phyloP scores from a whole-genome alignment of 2,329 filamentous ascomycete species.

The Ascosphaera apis region DNA sequence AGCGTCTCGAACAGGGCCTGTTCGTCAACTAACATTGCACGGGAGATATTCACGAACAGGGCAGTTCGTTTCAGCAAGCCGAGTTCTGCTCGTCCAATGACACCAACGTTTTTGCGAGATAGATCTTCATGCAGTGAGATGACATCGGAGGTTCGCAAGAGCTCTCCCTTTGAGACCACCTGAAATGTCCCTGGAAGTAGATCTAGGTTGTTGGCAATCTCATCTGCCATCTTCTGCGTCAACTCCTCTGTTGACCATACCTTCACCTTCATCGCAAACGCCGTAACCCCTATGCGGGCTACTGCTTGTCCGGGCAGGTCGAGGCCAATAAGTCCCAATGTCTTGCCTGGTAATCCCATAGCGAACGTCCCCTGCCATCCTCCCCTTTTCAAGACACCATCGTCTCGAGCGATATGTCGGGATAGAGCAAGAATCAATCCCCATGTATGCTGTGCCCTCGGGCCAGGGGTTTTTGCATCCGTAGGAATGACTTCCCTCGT shows the following conservation, averaged over 20 bases:
- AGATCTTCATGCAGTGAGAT: conserved; percentile 51
- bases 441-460: conserved; percentile 22
- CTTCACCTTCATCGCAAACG: conserved; percentile 54
- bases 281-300: conserved; percentile 42
- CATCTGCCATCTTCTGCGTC: conserved; percentile 52
- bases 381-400: conserved; percentile 41
- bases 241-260: conserved; percentile 54
- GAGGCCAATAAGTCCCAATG: conserved; percentile 46
- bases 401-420: conserved; percentile 45
- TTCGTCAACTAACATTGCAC: conserved; percentile 45
- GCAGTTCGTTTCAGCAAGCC: conserved; percentile 39
- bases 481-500: no score
- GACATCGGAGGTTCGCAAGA: conserved; percentile 43
- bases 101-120: conserved; percentile 39
- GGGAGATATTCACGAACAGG: conserved; percentile 47
- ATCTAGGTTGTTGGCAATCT: conserved; percentile 36
- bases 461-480: conserved; percentile 8
- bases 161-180: conserved; percentile 41
- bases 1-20: conserved; percentile 33
- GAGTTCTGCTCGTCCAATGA: conserved; percentile 39
- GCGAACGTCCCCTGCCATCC: conserved; percentile 49
- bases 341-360: conserved; percentile 43
- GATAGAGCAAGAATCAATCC: conserved; percentile 37
- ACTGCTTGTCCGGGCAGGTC: conserved; percentile 48
- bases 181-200: conserved; percentile 42